Percentiles rank a stretch among this genome's conserved stretches.
These are phyloP conservation scores for Elasticomyces elasticus DNA, from an alignment of 495 filamentous ascomycete species.

Conservation along the genomic window DNA sequence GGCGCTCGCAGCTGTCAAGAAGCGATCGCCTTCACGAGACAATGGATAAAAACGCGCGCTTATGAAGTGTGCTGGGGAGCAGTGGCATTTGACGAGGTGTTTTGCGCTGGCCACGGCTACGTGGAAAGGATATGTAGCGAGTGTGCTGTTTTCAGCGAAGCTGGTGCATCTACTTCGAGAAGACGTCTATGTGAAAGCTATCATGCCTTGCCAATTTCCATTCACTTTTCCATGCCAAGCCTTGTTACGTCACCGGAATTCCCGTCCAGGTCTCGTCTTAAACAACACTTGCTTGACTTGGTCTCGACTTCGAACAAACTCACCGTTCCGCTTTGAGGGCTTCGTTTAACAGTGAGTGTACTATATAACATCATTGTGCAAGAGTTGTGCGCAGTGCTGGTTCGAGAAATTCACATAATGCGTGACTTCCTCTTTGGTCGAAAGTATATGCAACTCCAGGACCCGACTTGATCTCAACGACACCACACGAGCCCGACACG, in stretches of 20 bases:
- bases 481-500: background rate
- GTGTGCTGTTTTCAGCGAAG: background rate
- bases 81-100: background rate
- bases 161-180: background rate
- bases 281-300: too few relatives aligned
- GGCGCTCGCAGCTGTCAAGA: background rate
- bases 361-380: too few relatives aligned
- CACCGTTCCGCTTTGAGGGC: too few relatives aligned
- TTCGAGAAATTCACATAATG: background rate
- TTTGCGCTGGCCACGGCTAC: constrained; percentile 4
- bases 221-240: too few relatives aligned
- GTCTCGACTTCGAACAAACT: too few relatives aligned
- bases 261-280: too few relatives aligned
- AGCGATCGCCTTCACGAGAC: background rate
- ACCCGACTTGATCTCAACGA: background rate
- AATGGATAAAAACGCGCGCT: background rate
- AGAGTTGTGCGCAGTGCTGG: background rate
- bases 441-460: background rate
- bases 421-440: background rate
- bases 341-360: too few relatives aligned
- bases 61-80: background rate
- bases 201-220: too few relatives aligned
- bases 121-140: background rate
- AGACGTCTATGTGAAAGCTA: background rate
- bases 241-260: too few relatives aligned